A percentile compares a stretch with the other conserved stretches of the same genome.
These are phyloP conservation scores for Microbotryum violaceum DNA, from an alignment of 1,284 basidiomycete genomes.

Conservation along the genomic window DNA sequence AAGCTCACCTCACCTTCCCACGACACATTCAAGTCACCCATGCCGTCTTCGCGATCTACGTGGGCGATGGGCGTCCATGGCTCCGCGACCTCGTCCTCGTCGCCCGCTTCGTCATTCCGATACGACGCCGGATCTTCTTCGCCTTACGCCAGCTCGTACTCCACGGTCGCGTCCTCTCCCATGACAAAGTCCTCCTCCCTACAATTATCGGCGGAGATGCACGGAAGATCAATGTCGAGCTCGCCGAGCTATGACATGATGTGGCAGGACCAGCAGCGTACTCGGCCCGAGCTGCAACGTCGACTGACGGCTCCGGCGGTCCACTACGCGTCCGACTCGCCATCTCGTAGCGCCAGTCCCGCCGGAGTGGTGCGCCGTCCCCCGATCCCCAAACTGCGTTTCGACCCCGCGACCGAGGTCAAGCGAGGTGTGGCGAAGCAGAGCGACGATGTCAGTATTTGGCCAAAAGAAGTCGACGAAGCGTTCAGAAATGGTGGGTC, in stretches of 20 bases:
- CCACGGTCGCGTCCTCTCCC: constrained; percentile 20
- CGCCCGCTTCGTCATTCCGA: no score
- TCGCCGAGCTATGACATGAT: constrained; percentile 3
- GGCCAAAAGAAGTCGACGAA: constrained; percentile 44
- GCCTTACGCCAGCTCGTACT: constrained; percentile 9
- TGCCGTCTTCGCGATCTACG: no score
- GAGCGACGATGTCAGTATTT: constrained; percentile 39
- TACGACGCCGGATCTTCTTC: constrained; percentile 8
- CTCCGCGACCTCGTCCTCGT: no score
- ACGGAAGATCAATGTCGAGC: constrained; percentile 9
- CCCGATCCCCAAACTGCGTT: no score
- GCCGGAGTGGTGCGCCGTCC: no score
- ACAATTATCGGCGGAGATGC: not conserved
- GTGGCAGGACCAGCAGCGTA: no score
- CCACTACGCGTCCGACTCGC: no score
- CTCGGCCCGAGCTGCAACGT: constrained; percentile 19
- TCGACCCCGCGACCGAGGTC: not conserved
- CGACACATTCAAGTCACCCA: no score
- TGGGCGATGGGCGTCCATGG: no score
- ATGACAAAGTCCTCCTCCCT: constrained; percentile 12
- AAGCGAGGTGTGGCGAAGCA: constrained; percentile 29
- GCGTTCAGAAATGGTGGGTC: constrained; percentile 43
- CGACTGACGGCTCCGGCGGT: constrained; percentile 12
- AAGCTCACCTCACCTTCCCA: no score
- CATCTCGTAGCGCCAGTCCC: no score